Evolutionary conservation across 2,329 filamentous ascomycete genomes (phyloP).

Genomic region (Fusarium sp.): DNA sequence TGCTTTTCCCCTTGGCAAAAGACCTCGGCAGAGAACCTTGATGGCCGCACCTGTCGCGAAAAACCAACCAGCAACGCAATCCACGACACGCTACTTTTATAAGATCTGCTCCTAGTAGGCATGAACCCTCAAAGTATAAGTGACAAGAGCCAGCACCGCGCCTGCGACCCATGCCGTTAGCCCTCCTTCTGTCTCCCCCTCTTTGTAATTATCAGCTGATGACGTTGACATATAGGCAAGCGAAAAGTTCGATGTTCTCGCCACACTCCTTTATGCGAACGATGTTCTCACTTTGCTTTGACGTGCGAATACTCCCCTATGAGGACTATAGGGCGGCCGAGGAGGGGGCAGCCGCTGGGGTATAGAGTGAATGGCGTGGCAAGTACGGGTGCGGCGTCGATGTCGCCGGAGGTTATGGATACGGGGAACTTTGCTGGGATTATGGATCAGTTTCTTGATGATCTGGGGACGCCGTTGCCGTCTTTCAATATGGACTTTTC

Average conservation of each 20-base stretch:
- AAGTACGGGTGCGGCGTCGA: not conserved
- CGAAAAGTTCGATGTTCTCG: slow-evolving; percentile 26
- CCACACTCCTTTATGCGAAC: slow-evolving; percentile 24
- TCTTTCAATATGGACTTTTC: not conserved
- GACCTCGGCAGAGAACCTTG: slow-evolving; percentile 20
- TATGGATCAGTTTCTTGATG: slow-evolving; percentile 13
- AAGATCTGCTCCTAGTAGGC: not conserved
- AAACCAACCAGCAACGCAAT: not conserved
- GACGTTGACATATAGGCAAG: slow-evolving; percentile 19
- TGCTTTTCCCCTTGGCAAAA: not conserved
- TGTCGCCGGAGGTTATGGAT: not conserved
- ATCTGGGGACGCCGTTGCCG: not conserved
- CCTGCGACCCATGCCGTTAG: slow-evolving; percentile 29
- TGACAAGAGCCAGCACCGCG: slow-evolving; percentile 30
- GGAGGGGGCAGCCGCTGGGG: not conserved
- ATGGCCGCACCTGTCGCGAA: slow-evolving; percentile 14
- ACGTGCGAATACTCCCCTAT: slow-evolving; percentile 25
- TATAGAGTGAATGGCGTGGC: not conserved
- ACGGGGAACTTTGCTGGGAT: not conserved
- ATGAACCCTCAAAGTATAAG: slow-evolving; percentile 22
- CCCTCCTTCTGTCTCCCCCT: not conserved
- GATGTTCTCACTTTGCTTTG: slow-evolving; percentile 31
- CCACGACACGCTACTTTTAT: not conserved
- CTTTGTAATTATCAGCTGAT: slow-evolving; percentile 1
- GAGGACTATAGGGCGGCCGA: slow-evolving; percentile 11